Evolutionary conservation across 176 grass and related monocot species (phyloP).

Genomic region (Canna indica): DNA sequence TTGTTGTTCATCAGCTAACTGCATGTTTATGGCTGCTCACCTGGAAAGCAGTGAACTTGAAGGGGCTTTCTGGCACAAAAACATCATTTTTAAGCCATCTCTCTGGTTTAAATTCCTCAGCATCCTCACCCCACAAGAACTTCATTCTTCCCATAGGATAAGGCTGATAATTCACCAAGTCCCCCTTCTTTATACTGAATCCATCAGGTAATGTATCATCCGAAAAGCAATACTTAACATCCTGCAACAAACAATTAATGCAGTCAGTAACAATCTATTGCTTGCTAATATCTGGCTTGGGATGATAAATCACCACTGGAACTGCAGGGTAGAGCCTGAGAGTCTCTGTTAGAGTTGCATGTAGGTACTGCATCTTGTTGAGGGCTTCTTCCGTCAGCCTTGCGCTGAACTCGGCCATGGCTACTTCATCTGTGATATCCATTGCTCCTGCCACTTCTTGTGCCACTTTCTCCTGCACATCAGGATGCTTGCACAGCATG

Average conservation of each 20-base stretch:
- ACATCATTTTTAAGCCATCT: slow-evolving; percentile 13
- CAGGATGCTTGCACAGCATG: slow-evolving; percentile 13
- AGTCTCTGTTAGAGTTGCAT: slow-evolving; percentile 8
- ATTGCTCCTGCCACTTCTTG: slow-evolving; percentile 2
- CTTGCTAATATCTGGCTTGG: neutral
- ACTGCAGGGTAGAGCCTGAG: slow-evolving; percentile 17
- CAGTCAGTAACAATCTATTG: neutral
- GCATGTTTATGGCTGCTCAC: neutral
- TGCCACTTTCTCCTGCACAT: neutral
- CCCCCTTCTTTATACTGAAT: slow-evolving; percentile 12
- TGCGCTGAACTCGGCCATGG: neutral
- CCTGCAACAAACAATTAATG: neutral
- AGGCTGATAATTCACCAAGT: neutral
- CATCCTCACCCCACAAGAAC: slow-evolving; percentile 15
- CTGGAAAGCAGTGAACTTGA: slow-evolving; percentile 32
- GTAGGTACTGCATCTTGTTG: slow-evolving; percentile 15
- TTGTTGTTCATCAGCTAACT: neutral
- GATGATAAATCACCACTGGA: neutral
- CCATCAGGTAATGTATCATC: slow-evolving; percentile 14
- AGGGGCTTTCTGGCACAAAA: slow-evolving; percentile 21
- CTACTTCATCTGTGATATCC: neutral
- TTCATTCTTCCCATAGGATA: slow-evolving; percentile 11
- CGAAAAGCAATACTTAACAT: slow-evolving; percentile 10
- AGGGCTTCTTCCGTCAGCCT: slow-evolving; percentile 7
- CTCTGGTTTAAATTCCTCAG: slow-evolving; percentile 4